phyloP scores from a whole-genome alignment of 495 filamentous ascomycete genomes.

The Cryomyces minteri region DNA sequence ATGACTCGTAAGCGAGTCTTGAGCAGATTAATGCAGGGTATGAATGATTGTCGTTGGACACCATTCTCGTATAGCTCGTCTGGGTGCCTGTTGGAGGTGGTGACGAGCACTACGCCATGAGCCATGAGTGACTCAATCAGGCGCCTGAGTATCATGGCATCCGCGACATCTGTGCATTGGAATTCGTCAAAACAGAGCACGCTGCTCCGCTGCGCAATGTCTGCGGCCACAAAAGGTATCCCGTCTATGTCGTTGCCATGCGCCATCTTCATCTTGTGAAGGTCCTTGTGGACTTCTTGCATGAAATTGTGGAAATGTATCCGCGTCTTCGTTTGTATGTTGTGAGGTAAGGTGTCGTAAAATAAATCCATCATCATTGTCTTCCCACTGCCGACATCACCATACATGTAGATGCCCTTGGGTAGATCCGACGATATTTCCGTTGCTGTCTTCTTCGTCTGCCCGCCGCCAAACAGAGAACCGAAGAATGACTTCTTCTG shows the following conservation, averaged over 20 bases:
- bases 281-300: constrained; percentile 88
- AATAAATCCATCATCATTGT: constrained; percentile 99
- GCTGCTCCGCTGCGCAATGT: constrained; percentile 67
- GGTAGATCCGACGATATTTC: constrained; percentile 55
- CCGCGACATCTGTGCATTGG: constrained; percentile 95
- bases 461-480: constrained; percentile 42
- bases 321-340: constrained; percentile 71
- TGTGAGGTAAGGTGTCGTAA: constrained; percentile 73
- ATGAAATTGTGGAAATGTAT: constrained; percentile 99
- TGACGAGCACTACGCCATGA: constrained; percentile 89
- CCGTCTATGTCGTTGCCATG: constrained; percentile 85
- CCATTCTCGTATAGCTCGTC: constrained; percentile 96
- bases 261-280: constrained; percentile 77
- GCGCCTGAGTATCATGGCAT: constrained; percentile 90
- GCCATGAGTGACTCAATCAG: constrained; percentile 81
- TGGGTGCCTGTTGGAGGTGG: constrained; percentile 92
- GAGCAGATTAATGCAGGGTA: constrained; percentile 86
- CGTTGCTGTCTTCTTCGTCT: constrained; percentile 18
- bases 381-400: constrained; percentile 94
- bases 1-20: constrained; percentile 69
- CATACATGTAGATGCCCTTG: constrained; percentile 84
- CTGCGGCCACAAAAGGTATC: constrained; percentile 80
- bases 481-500: constrained; percentile 48
- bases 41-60: constrained; percentile 86
- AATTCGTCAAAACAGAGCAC: constrained; percentile 98